Percentiles rank a stretch among this genome's conserved stretches.
Evolutionary conservation across 2,329 filamentous ascomycete genomes (phyloP).

Genomic region (Epichloe sylvatica): DNA sequence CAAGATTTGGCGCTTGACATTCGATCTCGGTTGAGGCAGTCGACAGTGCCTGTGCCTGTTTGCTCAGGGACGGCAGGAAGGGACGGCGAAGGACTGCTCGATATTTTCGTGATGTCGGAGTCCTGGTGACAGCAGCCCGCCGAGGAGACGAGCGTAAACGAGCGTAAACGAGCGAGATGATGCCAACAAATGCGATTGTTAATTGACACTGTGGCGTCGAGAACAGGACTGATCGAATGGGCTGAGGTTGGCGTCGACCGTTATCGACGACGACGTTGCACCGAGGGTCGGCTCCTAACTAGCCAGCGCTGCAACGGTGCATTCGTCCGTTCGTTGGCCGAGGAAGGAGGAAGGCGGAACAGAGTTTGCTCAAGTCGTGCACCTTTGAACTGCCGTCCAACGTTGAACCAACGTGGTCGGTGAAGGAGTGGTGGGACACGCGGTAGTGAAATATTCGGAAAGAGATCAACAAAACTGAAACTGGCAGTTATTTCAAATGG

Average conservation of each 20-base stretch:
- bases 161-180: background rate
- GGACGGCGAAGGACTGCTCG: too few species aligned
- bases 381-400: background rate
- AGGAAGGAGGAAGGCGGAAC: background rate
- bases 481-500: background rate
- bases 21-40: background rate
- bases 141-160: background rate
- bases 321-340: background rate
- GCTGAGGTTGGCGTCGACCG: background rate
- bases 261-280: background rate
- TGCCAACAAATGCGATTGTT: background rate
- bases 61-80: background rate
- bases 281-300: too few species aligned
- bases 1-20: background rate
- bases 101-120: background rate
- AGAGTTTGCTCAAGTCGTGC: background rate
- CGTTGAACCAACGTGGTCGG: background rate
- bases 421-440: background rate
- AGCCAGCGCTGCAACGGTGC: too few species aligned
- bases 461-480: background rate
- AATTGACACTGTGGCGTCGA: background rate
- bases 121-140: background rate
- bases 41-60: background rate
- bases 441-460: background rate
- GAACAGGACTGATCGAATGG: background rate